Conservation (phyloP, 768 basidiomycete species). For the Baorangia bicolor region DNA sequence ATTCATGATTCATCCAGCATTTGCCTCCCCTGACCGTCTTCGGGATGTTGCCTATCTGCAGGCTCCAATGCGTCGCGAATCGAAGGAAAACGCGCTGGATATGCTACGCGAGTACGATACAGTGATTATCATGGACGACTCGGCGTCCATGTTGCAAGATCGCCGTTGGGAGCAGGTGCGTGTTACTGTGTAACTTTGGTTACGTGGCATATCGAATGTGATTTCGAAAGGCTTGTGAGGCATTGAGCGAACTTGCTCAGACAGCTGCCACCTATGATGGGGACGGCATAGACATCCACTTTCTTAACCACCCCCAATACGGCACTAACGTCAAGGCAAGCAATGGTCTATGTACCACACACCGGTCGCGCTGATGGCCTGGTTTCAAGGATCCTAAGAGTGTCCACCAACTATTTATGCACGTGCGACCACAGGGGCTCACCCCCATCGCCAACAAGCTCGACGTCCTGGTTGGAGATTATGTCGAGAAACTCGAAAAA, state of each 20-base stretch:
- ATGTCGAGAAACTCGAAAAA: conserved; percentile 34
- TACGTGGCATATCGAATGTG: background rate
- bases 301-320: conserved; percentile 45
- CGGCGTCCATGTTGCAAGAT: conserved; percentile 49
- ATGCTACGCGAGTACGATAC: conserved; percentile 51
- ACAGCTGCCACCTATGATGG: conserved; percentile 49
- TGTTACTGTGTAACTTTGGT: background rate
- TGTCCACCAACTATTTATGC: conserved; percentile 44
- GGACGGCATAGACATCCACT: conserved; percentile 63
- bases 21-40: conserved; percentile 15
- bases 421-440: conserved; percentile 41
- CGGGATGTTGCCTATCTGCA: conserved; percentile 24
- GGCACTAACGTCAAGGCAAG: conserved; percentile 41
- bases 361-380: background rate
- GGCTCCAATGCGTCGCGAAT: conserved; percentile 28
- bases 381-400: conserved; percentile 34
- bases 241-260: conserved; percentile 45
- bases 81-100: conserved; percentile 31
- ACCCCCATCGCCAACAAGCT: conserved; percentile 47
- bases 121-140: conserved; percentile 61
- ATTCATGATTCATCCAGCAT: conserved; percentile 24
- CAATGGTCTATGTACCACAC: background rate
- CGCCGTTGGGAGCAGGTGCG: conserved; percentile 50
- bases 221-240: conserved; percentile 9
- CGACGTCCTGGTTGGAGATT: conserved; percentile 39